Conservation (phyloP, 306 rosid genomes). For the Cucurbita maxima region DNA sequence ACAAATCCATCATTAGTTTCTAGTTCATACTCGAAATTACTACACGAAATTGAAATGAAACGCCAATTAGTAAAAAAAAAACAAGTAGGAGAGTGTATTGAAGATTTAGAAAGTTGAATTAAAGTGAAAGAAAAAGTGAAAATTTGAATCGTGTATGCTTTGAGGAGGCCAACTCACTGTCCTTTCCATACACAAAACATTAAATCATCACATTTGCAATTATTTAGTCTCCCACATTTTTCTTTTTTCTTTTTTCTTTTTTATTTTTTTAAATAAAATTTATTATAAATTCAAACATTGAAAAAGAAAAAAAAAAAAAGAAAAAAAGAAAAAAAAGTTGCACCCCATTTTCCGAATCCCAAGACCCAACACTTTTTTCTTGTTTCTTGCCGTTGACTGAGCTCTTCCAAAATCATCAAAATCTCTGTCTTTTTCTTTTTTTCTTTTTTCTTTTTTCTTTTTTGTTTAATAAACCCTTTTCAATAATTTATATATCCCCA, state of each 20-base stretch:
- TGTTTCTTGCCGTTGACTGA: slow-evolving; percentile 64
- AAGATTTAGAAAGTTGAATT: too few species aligned
- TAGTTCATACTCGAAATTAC: too few species aligned
- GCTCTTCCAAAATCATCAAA: slow-evolving; percentile 21
- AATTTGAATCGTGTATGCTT: slow-evolving; percentile 71
- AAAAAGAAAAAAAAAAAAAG: not conserved
- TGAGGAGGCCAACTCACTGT: slow-evolving; percentile 32
- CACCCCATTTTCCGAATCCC: slow-evolving; percentile 72
- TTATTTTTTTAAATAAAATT: not conserved
- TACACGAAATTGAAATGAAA: too few species aligned
- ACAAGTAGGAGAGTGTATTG: too few species aligned
- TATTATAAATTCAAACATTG: not conserved
- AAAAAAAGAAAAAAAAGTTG: slow-evolving; percentile 5
- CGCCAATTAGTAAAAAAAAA: too few species aligned
- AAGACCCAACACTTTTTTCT: slow-evolving; percentile 19
- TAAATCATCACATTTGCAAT: slow-evolving; percentile 45
- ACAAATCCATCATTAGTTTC: too few species aligned
- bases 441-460: not conserved
- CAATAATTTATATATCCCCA: not conserved
- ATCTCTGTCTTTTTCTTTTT: slow-evolving; percentile 7
- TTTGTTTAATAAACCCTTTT: not conserved
- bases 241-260: not conserved
- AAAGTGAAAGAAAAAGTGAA: slow-evolving; percentile 59
- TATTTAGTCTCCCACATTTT: slow-evolving; percentile 77
- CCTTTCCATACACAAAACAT: slow-evolving; percentile 18